These are phyloP conservation scores for Boletus insuetus DNA, from an alignment of 768 basidiomycete species.

Conservation along the genomic window DNA sequence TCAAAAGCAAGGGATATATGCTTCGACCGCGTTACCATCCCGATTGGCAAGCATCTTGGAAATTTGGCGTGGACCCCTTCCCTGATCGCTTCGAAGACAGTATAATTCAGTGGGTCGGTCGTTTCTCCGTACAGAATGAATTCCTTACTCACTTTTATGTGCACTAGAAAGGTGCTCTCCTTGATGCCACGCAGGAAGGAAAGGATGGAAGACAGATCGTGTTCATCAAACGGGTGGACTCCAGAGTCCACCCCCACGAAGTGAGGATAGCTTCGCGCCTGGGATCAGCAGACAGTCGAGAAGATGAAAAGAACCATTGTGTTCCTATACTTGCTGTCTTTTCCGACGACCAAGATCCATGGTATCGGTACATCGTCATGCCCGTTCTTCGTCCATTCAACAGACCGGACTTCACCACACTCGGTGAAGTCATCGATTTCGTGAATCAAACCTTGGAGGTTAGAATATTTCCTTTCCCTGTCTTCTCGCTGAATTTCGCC, in stretches of 20 bases:
- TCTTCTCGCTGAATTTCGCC: neutral
- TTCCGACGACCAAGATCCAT: no score
- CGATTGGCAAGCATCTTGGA: conserved; percentile 33
- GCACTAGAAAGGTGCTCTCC: neutral
- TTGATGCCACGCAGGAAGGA: conserved; percentile 8
- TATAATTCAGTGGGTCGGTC: conserved; percentile 8
- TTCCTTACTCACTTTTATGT: neutral
- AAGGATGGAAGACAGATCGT: neutral
- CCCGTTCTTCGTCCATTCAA: conserved; percentile 26
- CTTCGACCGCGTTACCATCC: conserved; percentile 27
- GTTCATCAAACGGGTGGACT: conserved; percentile 15
- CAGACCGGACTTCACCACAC: conserved; percentile 19
- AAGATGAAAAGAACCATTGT: conserved; percentile 11
- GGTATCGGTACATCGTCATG: neutral
- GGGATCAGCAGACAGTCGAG: neutral
- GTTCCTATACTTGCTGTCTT: no score
- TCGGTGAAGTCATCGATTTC: conserved; percentile 30
- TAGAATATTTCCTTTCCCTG: neutral
- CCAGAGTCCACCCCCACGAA: neutral
- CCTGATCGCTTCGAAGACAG: conserved; percentile 5
- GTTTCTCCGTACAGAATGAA: neutral
- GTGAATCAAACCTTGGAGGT: conserved; percentile 28
- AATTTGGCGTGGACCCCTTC: neutral
- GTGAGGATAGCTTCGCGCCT: conserved; percentile 1
- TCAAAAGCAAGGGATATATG: conserved; percentile 17